These are phyloP conservation scores for Trichocladium uniseriatum DNA, from an alignment of 495 filamentous ascomycete species.

Conservation along the genomic window DNA sequence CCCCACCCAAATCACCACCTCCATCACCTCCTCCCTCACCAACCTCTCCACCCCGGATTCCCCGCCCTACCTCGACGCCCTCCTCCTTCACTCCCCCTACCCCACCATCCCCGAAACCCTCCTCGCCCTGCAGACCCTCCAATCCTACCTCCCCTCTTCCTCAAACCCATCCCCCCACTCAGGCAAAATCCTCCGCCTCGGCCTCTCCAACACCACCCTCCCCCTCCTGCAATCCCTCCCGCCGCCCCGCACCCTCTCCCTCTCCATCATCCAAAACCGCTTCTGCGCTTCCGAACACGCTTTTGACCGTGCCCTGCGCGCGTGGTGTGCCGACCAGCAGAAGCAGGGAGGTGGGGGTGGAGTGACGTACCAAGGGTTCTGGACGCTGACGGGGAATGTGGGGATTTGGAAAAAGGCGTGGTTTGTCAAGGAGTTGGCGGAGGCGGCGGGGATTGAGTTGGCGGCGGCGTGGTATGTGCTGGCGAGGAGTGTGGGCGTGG, in stretches of 20 bases:
- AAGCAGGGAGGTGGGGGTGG: slow-evolving; percentile 27
- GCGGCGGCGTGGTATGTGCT: slow-evolving; percentile 58
- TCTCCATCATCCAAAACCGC: slow-evolving; percentile 63
- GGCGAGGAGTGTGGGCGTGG: slow-evolving; percentile 46
- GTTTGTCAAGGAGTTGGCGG: slow-evolving; percentile 45
- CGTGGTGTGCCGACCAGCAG: slow-evolving; percentile 55
- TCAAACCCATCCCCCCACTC: neutral
- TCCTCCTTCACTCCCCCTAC: slow-evolving; percentile 65
- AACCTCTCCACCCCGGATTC: slow-evolving; percentile 42
- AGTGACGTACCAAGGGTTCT: slow-evolving; percentile 67
- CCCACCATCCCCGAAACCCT: slow-evolving; percentile 48
- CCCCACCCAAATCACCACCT: slow-evolving; percentile 55
- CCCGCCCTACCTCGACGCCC: slow-evolving; percentile 57
- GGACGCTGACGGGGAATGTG: slow-evolving; percentile 66
- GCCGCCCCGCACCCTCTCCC: slow-evolving; percentile 21
- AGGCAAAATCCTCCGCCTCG: slow-evolving; percentile 49
- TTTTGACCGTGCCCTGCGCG: slow-evolving; percentile 53
- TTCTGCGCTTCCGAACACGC: slow-evolving; percentile 50
- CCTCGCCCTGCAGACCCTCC: slow-evolving; percentile 54
- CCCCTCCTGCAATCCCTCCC: slow-evolving; percentile 46
- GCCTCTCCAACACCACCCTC: slow-evolving; percentile 61
- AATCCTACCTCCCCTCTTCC: slow-evolving; percentile 51
- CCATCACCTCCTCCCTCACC: slow-evolving; percentile 57
- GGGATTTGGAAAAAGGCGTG: slow-evolving; percentile 33
- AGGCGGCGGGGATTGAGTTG: slow-evolving; percentile 35